Conservation (phyloP, 768 basidiomycete species). For the Dacryopinax primogenitus region DNA sequence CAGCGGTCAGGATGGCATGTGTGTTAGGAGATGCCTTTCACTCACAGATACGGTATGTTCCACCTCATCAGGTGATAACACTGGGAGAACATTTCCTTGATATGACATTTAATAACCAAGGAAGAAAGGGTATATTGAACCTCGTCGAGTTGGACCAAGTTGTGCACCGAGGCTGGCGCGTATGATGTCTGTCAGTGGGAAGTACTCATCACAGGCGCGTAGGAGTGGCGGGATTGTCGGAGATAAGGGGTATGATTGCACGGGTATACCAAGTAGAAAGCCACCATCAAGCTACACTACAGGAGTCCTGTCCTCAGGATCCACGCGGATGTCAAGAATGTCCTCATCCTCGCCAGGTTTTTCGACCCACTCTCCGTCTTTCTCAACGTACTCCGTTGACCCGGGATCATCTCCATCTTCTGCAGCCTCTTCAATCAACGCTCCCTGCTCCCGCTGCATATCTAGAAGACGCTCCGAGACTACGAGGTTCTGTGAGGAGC, state of each 20-base stretch:
- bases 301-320: background rate
- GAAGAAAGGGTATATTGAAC: background rate
- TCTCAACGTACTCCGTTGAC: background rate
- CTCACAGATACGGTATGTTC: background rate
- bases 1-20: background rate
- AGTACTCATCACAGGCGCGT: background rate
- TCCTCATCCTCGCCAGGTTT: background rate
- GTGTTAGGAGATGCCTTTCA: background rate
- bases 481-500: slow-evolving; percentile 66
- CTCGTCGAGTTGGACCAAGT: background rate
- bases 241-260: background rate
- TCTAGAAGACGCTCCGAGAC: slow-evolving; percentile 50
- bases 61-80: background rate
- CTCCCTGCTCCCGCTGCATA: slow-evolving; percentile 48
- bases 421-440: slow-evolving; percentile 49
- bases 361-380: background rate
- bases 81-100: background rate
- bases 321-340: background rate
- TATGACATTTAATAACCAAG: background rate
- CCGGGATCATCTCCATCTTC: slow-evolving; percentile 25
- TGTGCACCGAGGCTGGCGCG: too few relatives aligned
- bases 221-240: background rate
- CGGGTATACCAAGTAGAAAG: background rate
- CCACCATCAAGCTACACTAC: background rate
- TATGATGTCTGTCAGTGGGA: background rate